Percentiles rank a stretch among this genome's conserved stretches.
Conservation (phyloP, 176 grass and related monocot species). For the Carex parvula region DNA sequence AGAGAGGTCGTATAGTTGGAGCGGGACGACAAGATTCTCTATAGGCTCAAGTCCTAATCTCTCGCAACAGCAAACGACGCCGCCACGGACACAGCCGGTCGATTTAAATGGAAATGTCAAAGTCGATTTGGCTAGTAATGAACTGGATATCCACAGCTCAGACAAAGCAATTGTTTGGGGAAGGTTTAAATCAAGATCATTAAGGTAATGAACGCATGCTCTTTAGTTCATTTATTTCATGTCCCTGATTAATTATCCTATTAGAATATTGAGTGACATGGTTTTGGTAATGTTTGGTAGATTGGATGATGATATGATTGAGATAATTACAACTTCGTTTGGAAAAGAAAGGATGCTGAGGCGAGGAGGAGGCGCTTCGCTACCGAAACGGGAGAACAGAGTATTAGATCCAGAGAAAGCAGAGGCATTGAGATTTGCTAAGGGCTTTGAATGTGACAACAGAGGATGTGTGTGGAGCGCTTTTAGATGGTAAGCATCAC, state of each 20-base stretch:
- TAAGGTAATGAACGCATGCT: background rate
- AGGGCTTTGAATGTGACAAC: conserved; percentile 54
- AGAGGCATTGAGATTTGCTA: conserved; percentile 69
- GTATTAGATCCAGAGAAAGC: conserved; percentile 63
- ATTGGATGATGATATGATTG: conserved; percentile 68
- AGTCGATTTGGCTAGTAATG: background rate
- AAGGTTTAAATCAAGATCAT: conserved; percentile 21
- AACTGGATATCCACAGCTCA: background rate
- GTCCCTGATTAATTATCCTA: background rate
- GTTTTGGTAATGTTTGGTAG: conserved; percentile 29
- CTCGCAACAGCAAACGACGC: background rate
- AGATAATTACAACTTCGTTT: conserved; percentile 43
- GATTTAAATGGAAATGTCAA: background rate
- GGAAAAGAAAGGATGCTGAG: conserved; percentile 24
- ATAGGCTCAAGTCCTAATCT: background rate
- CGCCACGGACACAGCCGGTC: background rate
- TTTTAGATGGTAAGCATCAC: conserved; percentile 45
- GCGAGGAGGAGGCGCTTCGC: background rate
- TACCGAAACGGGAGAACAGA: conserved; percentile 39
- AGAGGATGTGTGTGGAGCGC: conserved; percentile 43
- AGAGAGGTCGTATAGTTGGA: conserved; percentile 22
- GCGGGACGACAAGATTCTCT: background rate
- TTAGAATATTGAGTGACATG: background rate
- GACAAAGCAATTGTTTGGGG: background rate
- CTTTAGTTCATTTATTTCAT: background rate